Base-by-base conservation (phyloP, 225 moss, liverwort and hornwort genomes). In the Thuidium tamariscinum region DNA sequence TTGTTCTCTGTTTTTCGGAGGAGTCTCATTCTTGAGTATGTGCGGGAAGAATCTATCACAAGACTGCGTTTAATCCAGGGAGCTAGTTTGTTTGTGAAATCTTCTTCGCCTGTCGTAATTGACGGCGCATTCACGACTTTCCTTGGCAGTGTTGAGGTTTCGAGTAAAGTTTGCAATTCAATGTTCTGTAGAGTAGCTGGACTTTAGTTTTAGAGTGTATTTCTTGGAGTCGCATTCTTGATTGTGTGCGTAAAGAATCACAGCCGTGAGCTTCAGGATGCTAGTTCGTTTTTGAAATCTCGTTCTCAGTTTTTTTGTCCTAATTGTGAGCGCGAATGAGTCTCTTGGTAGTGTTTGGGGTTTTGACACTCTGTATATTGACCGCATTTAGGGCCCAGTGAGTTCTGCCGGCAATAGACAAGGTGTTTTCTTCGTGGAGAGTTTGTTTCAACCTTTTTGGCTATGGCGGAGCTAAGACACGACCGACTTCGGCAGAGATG, bases 391-490 rank as follows among this genome's bases (percentile, higher is more conserved):
- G 51, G 39, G 42, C 39, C 5, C 37, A 55, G 49, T 49, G 51
- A 83, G n/a, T 32, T 79, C 37, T 79, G 39, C 41, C 5, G 65
- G 42, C 27, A 66, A 51, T 49, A n/a, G 27, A 66, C 25, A 3
- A 37, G 32, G 61, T 81, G 20, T 63, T 74, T 11, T 34, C n/a
- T 77, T 60, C 44, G 63, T 30, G 64, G 32, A 48, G 37, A 42
- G 42, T 55, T 42, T 62, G 30, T 36, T 52, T 67, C 22, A 37
- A 70, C 22, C 5, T 66, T 56, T 68, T 76, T 49, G 82, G 89
- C 74, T 74, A 91, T 91, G 90, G 84, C 93, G 86, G 95, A 97
- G 93, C 93, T 97, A 46, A 86, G 97, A 83, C 92, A 90, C 83
- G 97, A 95, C 79, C 56, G 77, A 74, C 88, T 97, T 55, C 93